These are phyloP conservation scores for Coniosporium tulheliwenetii DNA, from an alignment of 2,329 filamentous ascomycete genomes.

Conservation along the genomic window DNA sequence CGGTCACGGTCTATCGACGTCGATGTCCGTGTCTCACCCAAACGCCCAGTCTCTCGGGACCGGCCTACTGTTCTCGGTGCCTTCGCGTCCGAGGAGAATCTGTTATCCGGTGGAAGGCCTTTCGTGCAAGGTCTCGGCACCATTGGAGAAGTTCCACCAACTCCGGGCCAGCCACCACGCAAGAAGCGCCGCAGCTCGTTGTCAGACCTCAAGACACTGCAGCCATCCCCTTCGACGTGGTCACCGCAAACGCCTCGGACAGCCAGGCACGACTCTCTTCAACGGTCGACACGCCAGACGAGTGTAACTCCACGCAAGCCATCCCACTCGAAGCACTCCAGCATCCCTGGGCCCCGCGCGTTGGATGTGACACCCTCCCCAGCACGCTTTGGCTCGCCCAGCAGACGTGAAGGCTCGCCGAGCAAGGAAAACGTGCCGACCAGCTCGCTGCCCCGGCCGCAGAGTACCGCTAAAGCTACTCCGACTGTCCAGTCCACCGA, in stretches of 20 bases:
- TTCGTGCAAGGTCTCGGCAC: slow-evolving; percentile 35
- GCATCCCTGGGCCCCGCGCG: too few species aligned
- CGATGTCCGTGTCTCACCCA: slow-evolving; percentile 32
- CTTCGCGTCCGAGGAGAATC: slow-evolving; percentile 30
- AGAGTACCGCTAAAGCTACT: background rate
- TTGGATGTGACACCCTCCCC: too few species aligned
- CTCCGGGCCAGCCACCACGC: slow-evolving; percentile 27
- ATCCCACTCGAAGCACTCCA: too few species aligned
- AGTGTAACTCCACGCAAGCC: too few species aligned
- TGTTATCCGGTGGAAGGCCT: slow-evolving; percentile 25
- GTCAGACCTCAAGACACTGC: slow-evolving; percentile 63
- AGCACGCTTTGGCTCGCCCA: too few species aligned
- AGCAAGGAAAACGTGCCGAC: background rate
- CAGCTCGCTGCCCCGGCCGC: background rate
- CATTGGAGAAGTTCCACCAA: slow-evolving; percentile 34
- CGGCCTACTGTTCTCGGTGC: slow-evolving; percentile 31
- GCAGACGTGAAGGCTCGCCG: too few species aligned
- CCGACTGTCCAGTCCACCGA: slow-evolving; percentile 13
- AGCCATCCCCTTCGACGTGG: slow-evolving; percentile 32
- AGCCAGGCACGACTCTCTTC: background rate
- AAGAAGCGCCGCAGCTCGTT: slow-evolving; percentile 85
- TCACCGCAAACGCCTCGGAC: slow-evolving; percentile 1
- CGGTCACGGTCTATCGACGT: slow-evolving; percentile 69
- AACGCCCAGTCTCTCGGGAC: slow-evolving; percentile 40
- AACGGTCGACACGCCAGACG: background rate